Base-by-base conservation (phyloP, 495 filamentous ascomycete genomes). In the Hypoxylon lenormandii region DNA sequence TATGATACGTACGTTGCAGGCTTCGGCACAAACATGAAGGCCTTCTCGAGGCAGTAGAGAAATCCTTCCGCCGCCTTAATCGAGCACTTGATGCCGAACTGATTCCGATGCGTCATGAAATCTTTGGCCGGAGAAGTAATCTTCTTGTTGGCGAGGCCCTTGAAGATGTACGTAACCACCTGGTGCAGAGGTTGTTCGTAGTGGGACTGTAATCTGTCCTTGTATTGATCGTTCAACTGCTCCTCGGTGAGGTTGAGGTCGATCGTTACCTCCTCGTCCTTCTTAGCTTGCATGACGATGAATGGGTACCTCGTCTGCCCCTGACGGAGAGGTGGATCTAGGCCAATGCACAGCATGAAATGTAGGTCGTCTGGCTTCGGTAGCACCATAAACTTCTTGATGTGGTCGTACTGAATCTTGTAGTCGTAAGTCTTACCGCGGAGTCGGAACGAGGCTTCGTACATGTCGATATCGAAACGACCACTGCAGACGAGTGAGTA, bases 351-450 rank as follows among this genome's bases (percentile, higher is more conserved):
- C 66, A 98, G 94, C 79, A 99, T 90, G 49, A 88, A 92, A 75
- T 99, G 96, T 19, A 94, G 81, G 47, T 99, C 96, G 79, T 99
- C 96, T 7, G 95, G 94, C 81, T 98, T 99, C 4, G 96, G 96
- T 5, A 99, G 88, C 55, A 97, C 83, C 87, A 99, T 96, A 78
- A 98, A 98, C 79, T 98, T 98, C 83, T 99, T 99, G 82, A 97
- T 92, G 33, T 88, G 85, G 33, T 97, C 91, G 76, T 97, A 99
- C 80, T 97, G 92, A 65, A 99, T 97, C 85, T 99, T 99, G 87
- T 99, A 99, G 83, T 98, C 96, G 84, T 99, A 99, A 28, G 96
- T 99, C 80, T 98, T 98, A 51, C 96, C 96, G 50, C 96, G 94
- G 60, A 99, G 87, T 59, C 96, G 90, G 87, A 99, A 98, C 4